phyloP scores from a whole-genome alignment of 1,139 yeast species.

The Pichia sp. region DNA sequence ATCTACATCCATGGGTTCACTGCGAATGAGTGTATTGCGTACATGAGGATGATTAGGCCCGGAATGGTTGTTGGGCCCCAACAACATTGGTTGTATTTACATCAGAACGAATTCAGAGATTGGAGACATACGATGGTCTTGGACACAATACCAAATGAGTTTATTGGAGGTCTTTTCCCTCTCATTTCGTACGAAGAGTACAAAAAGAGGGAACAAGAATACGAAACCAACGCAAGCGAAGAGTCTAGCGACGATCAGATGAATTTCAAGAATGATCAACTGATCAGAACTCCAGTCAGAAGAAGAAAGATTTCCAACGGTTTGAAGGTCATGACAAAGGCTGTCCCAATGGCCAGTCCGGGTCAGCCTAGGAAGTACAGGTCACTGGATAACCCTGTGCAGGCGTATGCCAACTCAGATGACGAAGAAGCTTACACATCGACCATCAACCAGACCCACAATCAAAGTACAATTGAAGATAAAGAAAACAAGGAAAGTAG shows the following conservation, averaged over 20 bases:
- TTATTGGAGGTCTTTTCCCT: slow-evolving; percentile 74
- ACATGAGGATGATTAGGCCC: slow-evolving; percentile 93
- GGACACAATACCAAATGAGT: slow-evolving; percentile 62
- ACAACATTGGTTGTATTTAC: slow-evolving; percentile 96
- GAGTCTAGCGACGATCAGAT: slow-evolving; percentile 18
- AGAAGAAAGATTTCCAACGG: slow-evolving; percentile 67
- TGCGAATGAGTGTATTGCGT: slow-evolving; percentile 93
- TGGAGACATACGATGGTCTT: slow-evolving; percentile 94
- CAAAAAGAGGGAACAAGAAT: slow-evolving; percentile 41
- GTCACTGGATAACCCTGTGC: slow-evolving; percentile 26
- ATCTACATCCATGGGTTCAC: slow-evolving; percentile 96
- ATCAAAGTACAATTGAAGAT: slow-evolving; percentile 22
- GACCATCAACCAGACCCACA: slow-evolving; percentile 21
- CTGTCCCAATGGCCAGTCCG: slow-evolving; percentile 88
- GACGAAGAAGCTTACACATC: slow-evolving; percentile 33
- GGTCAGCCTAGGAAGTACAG: slow-evolving; percentile 86
- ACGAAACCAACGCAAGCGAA: slow-evolving; percentile 34
- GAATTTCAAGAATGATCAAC: slow-evolving; percentile 25
- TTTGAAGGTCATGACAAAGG: slow-evolving; percentile 58
- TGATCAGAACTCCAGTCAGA: slow-evolving; percentile 68
- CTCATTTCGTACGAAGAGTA: slow-evolving; percentile 57
- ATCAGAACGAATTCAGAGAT: slow-evolving; percentile 91
- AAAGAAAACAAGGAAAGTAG: slow-evolving; percentile 15
- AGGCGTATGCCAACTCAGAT: slow-evolving; percentile 30
- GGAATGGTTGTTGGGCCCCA: slow-evolving; percentile 99